A percentile compares a stretch with the other conserved stretches of the same genome.
Conservation (phyloP, 768 basidiomycete genomes). For the Tricholomella constricta region DNA sequence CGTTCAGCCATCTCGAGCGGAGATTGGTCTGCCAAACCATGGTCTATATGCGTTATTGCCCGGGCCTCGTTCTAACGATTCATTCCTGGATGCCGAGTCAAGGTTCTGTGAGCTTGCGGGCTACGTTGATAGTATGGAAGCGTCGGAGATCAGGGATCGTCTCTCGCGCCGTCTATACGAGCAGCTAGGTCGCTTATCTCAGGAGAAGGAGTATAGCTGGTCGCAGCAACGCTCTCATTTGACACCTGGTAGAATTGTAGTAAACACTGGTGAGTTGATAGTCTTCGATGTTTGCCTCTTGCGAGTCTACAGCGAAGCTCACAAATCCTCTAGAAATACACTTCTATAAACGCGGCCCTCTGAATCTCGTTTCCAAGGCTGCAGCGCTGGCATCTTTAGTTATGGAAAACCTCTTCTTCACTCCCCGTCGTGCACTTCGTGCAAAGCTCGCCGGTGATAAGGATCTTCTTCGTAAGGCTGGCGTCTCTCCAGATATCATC, state of each 20-base stretch:
- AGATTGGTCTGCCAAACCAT: conserved; percentile 1
- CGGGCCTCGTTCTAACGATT: neutral
- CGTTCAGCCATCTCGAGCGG: neutral
- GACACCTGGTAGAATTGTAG: neutral
- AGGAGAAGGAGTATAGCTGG: neutral
- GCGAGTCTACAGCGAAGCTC: neutral
- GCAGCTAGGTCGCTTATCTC: neutral
- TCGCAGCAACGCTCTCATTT: neutral
- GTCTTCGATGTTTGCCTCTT: neutral
- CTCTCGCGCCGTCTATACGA: neutral
- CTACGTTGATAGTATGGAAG: neutral
- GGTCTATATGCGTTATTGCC: conserved; percentile 8
- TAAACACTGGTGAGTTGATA: neutral
- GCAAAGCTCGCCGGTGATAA: neutral
- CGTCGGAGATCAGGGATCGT: conserved; percentile 15
- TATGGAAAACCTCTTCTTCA: neutral
- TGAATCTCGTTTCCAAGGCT: neutral
- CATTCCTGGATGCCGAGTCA: conserved; percentile 9
- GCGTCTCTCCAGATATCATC: neutral
- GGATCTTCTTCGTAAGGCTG: neutral
- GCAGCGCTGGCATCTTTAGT: neutral
- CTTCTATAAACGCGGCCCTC: neutral
- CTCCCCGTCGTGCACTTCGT: neutral
- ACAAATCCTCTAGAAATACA: neutral
- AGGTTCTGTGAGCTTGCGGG: conserved; percentile 7